These are phyloP conservation scores for Peziza echinospora DNA, from an alignment of 495 filamentous ascomycete species.

Conservation along the genomic window DNA sequence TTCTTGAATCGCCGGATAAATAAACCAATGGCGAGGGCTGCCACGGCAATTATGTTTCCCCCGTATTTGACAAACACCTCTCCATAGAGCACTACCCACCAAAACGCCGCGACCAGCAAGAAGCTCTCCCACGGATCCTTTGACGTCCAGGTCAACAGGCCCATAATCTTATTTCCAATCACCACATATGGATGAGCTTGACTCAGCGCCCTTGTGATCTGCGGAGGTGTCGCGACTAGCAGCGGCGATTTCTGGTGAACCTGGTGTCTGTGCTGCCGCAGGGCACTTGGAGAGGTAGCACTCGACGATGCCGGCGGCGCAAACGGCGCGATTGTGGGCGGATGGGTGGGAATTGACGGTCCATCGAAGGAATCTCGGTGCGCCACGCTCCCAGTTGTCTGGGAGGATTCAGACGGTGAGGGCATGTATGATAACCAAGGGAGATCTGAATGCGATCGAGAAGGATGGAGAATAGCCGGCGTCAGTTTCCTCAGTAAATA, in stretches of 20 bases:
- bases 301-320: constrained; percentile 52
- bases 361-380: constrained; percentile 16
- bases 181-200: constrained; percentile 87
- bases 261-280: too few species aligned
- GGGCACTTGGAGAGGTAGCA: constrained; percentile 53
- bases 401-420: constrained; percentile 20
- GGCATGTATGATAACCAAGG: constrained; percentile 37
- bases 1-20: constrained; percentile 54
- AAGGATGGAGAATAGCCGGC: constrained; percentile 4
- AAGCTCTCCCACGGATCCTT: constrained; percentile 94
- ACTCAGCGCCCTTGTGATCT: constrained; percentile 74
- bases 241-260: constrained; percentile 93
- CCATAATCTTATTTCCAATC: constrained; percentile 60
- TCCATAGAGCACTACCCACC: constrained; percentile 67
- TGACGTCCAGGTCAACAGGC: constrained; percentile 79
- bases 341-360: too few species aligned
- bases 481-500: not conserved
- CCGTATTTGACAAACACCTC: constrained; percentile 55
- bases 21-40: constrained; percentile 70
- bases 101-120: constrained; percentile 61
- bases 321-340: constrained; percentile 66
- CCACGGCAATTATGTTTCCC: constrained; percentile 63
- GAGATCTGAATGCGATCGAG: constrained; percentile 28
- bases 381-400: constrained; percentile 16
- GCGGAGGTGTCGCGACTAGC: constrained; percentile 77